phyloP scores from a whole-genome alignment of 202 grass and related monocot species.

The Panicum hallii region DNA sequence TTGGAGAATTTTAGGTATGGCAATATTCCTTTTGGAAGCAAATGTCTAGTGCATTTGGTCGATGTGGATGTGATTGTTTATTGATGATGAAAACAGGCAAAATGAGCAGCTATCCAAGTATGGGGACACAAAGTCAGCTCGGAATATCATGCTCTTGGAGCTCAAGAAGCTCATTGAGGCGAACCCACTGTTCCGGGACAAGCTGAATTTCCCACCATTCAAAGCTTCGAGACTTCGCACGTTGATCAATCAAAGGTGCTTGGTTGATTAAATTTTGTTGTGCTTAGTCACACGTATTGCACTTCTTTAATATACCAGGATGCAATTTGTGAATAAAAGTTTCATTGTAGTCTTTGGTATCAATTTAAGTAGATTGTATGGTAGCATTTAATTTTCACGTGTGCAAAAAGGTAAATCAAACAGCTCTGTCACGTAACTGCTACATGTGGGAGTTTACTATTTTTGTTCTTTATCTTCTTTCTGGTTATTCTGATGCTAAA shows the following conservation, averaged over 20 bases:
- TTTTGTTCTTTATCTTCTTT: slow-evolving; percentile 40
- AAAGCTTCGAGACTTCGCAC: slow-evolving; percentile 95
- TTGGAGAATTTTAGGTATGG: slow-evolving; percentile 93
- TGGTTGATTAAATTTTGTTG: slow-evolving; percentile 39
- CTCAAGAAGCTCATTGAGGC: slow-evolving; percentile 98
- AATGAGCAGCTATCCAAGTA: slow-evolving; percentile 99
- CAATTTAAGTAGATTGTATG: slow-evolving; percentile 25
- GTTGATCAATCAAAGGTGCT: slow-evolving; percentile 94
- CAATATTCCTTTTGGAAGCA: slow-evolving; percentile 3
- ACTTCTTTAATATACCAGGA: background rate
- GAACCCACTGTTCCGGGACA: slow-evolving; percentile 92
- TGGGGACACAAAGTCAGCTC: slow-evolving; percentile 97
- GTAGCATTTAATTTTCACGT: slow-evolving; percentile 19
- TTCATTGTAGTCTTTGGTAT: background rate
- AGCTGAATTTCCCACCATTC: slow-evolving; percentile 94
- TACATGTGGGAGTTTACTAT: slow-evolving; percentile 24
- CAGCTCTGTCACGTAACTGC: slow-evolving; percentile 29
- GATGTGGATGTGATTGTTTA: slow-evolving; percentile 20
- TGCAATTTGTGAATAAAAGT: background rate
- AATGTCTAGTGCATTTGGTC: slow-evolving; percentile 28
- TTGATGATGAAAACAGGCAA: slow-evolving; percentile 69
- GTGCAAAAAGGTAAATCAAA: background rate
- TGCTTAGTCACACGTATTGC: background rate
- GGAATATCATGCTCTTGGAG: slow-evolving; percentile 99
- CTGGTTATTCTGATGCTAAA: background rate